Percentiles rank a stretch among this genome's conserved stretches.
Conservation (phyloP, 2,329 filamentous ascomycete species). For the Lachnellula occidentalis region DNA sequence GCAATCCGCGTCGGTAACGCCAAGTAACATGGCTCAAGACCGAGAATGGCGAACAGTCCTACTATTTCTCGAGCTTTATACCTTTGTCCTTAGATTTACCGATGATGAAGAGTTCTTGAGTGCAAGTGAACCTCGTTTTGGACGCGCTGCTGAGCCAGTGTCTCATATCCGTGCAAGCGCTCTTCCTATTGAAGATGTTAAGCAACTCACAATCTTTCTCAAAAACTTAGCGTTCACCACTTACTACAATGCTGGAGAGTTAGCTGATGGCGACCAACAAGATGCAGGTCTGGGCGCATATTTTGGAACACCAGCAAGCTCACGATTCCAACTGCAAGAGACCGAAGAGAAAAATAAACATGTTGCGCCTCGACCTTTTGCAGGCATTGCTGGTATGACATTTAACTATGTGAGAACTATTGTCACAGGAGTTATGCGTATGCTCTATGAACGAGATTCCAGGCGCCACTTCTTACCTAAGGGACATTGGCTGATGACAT, state of each 20-base stretch:
- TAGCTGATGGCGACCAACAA: constrained; percentile 39
- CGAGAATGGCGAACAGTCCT: constrained; percentile 82
- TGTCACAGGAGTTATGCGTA: constrained; percentile 73
- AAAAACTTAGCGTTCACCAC: constrained; percentile 88
- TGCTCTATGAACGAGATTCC: constrained; percentile 91
- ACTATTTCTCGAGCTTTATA: constrained; percentile 90
- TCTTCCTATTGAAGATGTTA: constrained; percentile 65
- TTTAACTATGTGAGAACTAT: constrained; percentile 74
- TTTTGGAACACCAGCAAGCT: constrained; percentile 32
- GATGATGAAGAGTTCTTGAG: constrained; percentile 95
- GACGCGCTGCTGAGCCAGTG: constrained; percentile 35
- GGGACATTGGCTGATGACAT: constrained; percentile 93
- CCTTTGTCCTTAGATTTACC: constrained; percentile 84
- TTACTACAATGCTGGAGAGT: constrained; percentile 74
- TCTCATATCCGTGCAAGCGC: constrained; percentile 57
- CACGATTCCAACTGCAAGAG: constrained; percentile 17
- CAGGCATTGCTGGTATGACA: constrained; percentile 65
- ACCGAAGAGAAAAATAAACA: constrained; percentile 9
- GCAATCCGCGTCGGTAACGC: constrained; percentile 1
- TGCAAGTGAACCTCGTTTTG: constrained; percentile 39
- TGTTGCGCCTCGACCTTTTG: constrained; percentile 41
- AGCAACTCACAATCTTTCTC: constrained; percentile 71
- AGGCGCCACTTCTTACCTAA: constrained; percentile 74
- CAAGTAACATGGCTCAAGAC: constrained; percentile 20
- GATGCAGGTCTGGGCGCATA: constrained; percentile 40